Evolutionary conservation across 768 basidiomycete species (phyloP).

Genomic region (Paxillus ammoniavirescens): DNA sequence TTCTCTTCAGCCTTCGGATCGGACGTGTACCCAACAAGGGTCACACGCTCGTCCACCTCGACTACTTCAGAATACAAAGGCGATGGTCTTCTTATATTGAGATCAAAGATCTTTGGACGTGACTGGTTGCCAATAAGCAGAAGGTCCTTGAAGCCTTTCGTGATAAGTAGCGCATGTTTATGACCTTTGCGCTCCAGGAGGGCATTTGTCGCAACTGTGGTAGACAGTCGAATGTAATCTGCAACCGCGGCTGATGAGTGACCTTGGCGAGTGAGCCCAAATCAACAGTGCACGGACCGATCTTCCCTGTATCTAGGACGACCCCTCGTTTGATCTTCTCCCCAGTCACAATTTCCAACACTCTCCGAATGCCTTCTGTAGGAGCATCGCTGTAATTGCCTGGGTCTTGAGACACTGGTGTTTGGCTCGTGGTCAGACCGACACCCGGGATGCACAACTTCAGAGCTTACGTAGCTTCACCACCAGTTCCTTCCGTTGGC

Average conservation of each 20-base stretch:
- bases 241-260: background rate
- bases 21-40: conserved; percentile 88
- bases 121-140: conserved; percentile 94
- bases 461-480: conserved; percentile 75
- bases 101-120: conserved; percentile 91
- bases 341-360: conserved; percentile 76
- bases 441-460: too few relatives aligned
- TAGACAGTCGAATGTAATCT: conserved; percentile 92
- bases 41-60: conserved; percentile 87
- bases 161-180: conserved; percentile 87
- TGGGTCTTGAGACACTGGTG: conserved; percentile 83
- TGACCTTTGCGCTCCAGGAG: conserved; percentile 93
- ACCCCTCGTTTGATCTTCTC: conserved; percentile 63
- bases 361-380: conserved; percentile 87
- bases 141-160: conserved; percentile 88
- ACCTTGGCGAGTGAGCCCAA: background rate
- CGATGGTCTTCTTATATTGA: conserved; percentile 77
- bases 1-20: conserved; percentile 81
- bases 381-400: conserved; percentile 89
- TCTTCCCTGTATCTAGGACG: conserved; percentile 73
- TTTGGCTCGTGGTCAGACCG: background rate
- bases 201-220: conserved; percentile 96
- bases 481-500: conserved; percentile 74
- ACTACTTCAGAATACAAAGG: conserved; percentile 72
- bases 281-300: conserved; percentile 47